Conservation (phyloP, 1,284 basidiomycete genomes). For the Ustilago vetiveriae region DNA sequence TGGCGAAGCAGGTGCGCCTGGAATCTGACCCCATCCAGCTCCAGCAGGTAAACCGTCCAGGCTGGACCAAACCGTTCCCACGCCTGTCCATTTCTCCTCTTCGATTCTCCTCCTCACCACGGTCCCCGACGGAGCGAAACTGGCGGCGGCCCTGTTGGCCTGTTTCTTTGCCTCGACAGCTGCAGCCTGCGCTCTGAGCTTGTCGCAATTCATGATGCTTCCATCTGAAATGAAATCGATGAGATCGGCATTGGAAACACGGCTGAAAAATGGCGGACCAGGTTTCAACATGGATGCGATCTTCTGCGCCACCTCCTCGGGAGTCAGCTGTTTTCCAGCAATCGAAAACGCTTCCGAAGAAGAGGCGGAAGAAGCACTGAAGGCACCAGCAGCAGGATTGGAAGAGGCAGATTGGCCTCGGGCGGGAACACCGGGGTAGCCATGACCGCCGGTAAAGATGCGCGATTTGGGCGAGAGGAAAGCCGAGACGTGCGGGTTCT, state of each 20-base stretch:
- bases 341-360: conserved; percentile 20
- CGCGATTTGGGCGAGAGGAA: conserved; percentile 55
- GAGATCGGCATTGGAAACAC: conserved; percentile 53
- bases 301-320: conserved; percentile 54
- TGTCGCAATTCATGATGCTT: conserved; percentile 56
- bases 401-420: background rate
- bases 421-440: conserved; percentile 15
- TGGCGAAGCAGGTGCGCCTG: conserved; percentile 13
- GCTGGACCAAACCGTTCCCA: conserved; percentile 54
- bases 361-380: conserved; percentile 12
- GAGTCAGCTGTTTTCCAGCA: conserved; percentile 41
- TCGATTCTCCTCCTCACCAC: conserved; percentile 26
- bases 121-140: conserved; percentile 31
- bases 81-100: conserved; percentile 43
- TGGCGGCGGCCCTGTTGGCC: conserved; percentile 17
- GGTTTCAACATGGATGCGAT: conserved; percentile 58
- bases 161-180: conserved; percentile 22
- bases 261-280: conserved; percentile 58
- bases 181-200: conserved; percentile 19
- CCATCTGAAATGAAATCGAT: conserved; percentile 51
- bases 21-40: conserved; percentile 33
- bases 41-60: conserved; percentile 52
- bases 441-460: conserved; percentile 42
- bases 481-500: conserved; percentile 48
- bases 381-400: conserved; percentile 8